These are phyloP conservation scores for Meira miltonrushii DNA, from an alignment of 1,284 basidiomycete species.

Conservation along the genomic window DNA sequence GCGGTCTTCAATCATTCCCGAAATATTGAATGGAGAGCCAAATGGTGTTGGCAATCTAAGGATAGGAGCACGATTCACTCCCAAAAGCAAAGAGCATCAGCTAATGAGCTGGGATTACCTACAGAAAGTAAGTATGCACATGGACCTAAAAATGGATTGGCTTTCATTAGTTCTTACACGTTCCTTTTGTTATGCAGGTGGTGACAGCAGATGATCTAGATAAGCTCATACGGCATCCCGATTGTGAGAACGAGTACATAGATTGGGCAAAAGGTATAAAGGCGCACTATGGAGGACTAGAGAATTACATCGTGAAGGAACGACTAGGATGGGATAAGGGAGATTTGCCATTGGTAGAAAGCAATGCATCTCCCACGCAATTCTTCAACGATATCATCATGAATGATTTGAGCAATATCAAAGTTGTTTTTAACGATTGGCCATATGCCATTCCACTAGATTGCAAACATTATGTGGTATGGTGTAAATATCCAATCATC, in stretches of 20 bases:
- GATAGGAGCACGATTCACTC: constrained; percentile 9
- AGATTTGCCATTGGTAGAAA: constrained; percentile 19
- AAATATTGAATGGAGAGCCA: constrained; percentile 1
- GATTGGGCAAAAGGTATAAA: constrained; percentile 22
- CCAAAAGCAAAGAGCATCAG: not conserved
- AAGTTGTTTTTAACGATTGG: constrained; percentile 39
- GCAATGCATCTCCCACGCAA: constrained; percentile 16
- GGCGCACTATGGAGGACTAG: constrained; percentile 23
- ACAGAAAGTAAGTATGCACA: not conserved
- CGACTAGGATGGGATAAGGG: constrained; percentile 27
- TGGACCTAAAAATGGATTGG: too few species aligned
- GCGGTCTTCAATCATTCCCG: not conserved
- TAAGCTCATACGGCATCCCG: constrained; percentile 27
- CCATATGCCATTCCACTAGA: constrained; percentile 38
- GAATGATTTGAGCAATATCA: constrained; percentile 18
- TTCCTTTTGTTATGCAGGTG: not conserved
- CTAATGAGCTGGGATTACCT: constrained; percentile 9
- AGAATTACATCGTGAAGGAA: constrained; percentile 32
- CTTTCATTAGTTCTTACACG: not conserved
- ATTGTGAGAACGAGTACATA: constrained; percentile 31
- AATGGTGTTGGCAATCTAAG: constrained; percentile 7
- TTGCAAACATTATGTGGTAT: constrained; percentile 35
- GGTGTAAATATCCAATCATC: constrained; percentile 28
- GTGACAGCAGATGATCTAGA: constrained; percentile 30
- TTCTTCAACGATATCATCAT: constrained; percentile 21